phyloP scores from a whole-genome alignment of 805 yeast genomes.

The Sporopachydermia quercuum region DNA sequence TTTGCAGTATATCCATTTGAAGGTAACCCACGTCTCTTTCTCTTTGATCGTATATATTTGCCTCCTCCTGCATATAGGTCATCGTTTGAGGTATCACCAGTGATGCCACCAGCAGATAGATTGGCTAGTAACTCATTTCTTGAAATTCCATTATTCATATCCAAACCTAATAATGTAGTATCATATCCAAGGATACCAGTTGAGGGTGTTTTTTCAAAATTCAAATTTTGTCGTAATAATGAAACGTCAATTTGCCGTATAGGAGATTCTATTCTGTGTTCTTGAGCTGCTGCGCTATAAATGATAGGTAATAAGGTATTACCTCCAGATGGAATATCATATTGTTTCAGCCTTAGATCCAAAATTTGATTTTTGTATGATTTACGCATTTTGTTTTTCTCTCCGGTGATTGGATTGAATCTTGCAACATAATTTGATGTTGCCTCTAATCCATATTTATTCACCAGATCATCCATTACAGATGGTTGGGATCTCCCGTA shows the following conservation, averaged over 20 bases:
- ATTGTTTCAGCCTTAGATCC: conserved; percentile 56
- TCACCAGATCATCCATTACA: conserved; percentile 58
- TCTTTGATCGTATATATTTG: neutral
- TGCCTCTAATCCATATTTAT: conserved; percentile 48
- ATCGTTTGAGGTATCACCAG: neutral
- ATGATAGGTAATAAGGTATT: conserved; percentile 11
- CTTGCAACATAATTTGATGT: conserved; percentile 76
- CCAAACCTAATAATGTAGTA: conserved; percentile 36
- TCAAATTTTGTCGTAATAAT: conserved; percentile 33
- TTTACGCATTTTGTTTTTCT: conserved; percentile 84
- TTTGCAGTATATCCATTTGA: neutral
- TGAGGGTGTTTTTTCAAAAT: conserved; percentile 48
- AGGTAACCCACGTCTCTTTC: neutral
- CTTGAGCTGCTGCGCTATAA: conserved; percentile 7
- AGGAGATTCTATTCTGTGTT: neutral
- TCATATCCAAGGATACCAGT: conserved; percentile 72
- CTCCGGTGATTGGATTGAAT: conserved; percentile 73
- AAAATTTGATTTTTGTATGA: conserved; percentile 87
- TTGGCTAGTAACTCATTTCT: neutral
- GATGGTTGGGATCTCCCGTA: conserved; percentile 35
- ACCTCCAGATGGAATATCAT: conserved; percentile 21
- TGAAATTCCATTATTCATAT: neutral
- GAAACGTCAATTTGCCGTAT: conserved; percentile 35
- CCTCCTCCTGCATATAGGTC: neutral
- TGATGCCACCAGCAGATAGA: neutral